Percentiles rank a stretch among this genome's conserved stretches.
These are phyloP conservation scores for Helotiales sp. DNA, from an alignment of 2,329 filamentous ascomycete species.

Conservation along the genomic window DNA sequence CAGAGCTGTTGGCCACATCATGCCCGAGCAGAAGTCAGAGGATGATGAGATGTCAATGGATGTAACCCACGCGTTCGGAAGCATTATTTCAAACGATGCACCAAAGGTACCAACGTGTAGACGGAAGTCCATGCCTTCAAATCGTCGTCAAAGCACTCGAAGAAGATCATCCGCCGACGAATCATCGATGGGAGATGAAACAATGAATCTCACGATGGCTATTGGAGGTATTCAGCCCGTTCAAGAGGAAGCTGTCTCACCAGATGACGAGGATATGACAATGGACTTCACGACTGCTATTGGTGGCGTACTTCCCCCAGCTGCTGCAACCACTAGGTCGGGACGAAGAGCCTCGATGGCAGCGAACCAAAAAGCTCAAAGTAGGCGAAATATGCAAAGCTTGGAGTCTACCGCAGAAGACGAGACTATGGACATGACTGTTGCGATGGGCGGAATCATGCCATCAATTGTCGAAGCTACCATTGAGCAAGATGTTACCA, in stretches of 20 bases:
- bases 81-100: conserved; percentile 61
- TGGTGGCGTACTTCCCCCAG: conserved; percentile 55
- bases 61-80: conserved; percentile 81
- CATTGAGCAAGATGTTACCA: conserved; percentile 49
- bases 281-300: conserved; percentile 78
- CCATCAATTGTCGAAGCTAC: conserved; percentile 42
- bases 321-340: conserved; percentile 43
- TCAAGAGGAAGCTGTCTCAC: conserved; percentile 43
- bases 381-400: conserved; percentile 45
- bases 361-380: conserved; percentile 19
- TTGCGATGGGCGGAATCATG: conserved; percentile 53
- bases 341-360: conserved; percentile 30
- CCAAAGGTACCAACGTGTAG: conserved; percentile 30
- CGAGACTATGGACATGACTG: conserved; percentile 56
- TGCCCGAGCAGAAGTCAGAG: conserved; percentile 38
- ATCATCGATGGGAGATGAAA: conserved; percentile 43
- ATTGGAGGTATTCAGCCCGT: conserved; percentile 57
- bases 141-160: conserved; percentile 45
- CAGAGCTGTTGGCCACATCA: conserved; percentile 58
- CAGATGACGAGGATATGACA: conserved; percentile 71
- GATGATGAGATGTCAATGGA: conserved; percentile 82
- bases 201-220: conserved; percentile 62
- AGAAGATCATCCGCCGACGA: conserved; percentile 44
- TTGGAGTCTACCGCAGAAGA: conserved; percentile 37
- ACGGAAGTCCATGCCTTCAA: conserved; percentile 41